A percentile compares a stretch with the other conserved stretches of the same genome.
These are phyloP conservation scores for Arctium minus DNA, from an alignment of 129 eudicot species.

Conservation along the genomic window DNA sequence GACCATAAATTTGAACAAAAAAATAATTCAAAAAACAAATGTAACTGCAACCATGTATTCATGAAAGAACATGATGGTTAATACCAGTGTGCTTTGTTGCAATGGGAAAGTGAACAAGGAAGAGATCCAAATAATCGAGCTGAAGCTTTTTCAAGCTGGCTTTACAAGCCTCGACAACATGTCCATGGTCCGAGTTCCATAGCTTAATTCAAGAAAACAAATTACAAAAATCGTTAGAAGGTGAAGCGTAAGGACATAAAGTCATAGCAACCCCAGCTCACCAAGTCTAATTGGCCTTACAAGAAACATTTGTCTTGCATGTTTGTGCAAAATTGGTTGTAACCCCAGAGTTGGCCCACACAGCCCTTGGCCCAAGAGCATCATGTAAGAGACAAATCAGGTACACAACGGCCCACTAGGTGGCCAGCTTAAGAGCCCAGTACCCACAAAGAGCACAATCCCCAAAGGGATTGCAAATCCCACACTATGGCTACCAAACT, in stretches of 20 bases:
- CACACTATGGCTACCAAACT: no score
- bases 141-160: conserved; percentile 82
- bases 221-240: neutral
- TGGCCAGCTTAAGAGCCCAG: no score
- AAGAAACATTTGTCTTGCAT: no score
- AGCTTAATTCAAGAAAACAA: conserved; percentile 42
- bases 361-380: neutral
- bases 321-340: neutral
- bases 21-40: neutral
- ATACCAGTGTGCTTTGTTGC: conserved; percentile 87
- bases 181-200: conserved; percentile 95
- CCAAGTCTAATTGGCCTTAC: no score
- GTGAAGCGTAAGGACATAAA: neutral
- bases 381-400: neutral
- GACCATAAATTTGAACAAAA: neutral
- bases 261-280: neutral
- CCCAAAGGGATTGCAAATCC: no score
- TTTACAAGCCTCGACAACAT: conserved; percentile 89
- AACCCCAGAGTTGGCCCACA: neutral
- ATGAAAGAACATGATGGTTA: neutral
- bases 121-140: conserved; percentile 80
- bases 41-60: neutral
- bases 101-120: conserved; percentile 78
- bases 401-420: no score
- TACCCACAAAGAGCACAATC: no score